These are phyloP conservation scores for Leersia perrieri DNA, from an alignment of 176 grass and related monocot species.

Conservation along the genomic window DNA sequence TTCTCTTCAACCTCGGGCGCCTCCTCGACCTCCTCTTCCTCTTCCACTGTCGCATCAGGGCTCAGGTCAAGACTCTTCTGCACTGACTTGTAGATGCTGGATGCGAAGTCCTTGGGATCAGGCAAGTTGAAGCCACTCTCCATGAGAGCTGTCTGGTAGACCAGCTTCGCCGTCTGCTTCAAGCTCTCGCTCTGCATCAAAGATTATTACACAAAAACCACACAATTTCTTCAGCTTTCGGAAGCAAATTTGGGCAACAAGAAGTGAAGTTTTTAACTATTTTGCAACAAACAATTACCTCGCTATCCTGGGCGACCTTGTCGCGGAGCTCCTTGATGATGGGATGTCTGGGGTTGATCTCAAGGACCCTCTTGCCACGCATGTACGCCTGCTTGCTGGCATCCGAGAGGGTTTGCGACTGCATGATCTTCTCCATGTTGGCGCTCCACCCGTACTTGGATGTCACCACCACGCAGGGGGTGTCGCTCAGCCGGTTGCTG, in stretches of 20 bases:
- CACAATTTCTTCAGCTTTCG: background rate
- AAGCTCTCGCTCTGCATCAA: slow-evolving; percentile 45
- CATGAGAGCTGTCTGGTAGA: slow-evolving; percentile 95
- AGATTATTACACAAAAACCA: background rate
- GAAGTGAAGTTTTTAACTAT: background rate
- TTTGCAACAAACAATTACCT: slow-evolving; percentile 40
- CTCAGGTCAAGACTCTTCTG: slow-evolving; percentile 93
- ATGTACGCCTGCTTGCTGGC: slow-evolving; percentile 90
- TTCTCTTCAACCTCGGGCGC: slow-evolving; percentile 67
- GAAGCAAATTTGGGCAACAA: background rate
- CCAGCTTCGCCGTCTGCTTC: slow-evolving; percentile 72
- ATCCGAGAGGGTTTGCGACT: slow-evolving; percentile 78
- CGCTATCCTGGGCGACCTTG: slow-evolving; percentile 69
- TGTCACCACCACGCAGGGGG: slow-evolving; percentile 79
- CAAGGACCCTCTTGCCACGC: slow-evolving; percentile 84
- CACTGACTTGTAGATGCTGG: slow-evolving; percentile 92
- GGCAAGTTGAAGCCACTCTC: slow-evolving; percentile 83
- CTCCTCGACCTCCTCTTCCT: slow-evolving; percentile 79
- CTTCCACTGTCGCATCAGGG: slow-evolving; percentile 53
- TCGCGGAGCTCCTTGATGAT: slow-evolving; percentile 97
- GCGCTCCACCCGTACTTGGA: slow-evolving; percentile 93
- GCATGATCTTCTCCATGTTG: slow-evolving; percentile 99
- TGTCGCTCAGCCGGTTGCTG: slow-evolving; percentile 81
- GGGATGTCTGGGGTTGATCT: slow-evolving; percentile 93
- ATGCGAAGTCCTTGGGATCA: slow-evolving; percentile 83